Base-by-base conservation (phyloP, 129 eudicot species). In the Erigeron canadensis region DNA sequence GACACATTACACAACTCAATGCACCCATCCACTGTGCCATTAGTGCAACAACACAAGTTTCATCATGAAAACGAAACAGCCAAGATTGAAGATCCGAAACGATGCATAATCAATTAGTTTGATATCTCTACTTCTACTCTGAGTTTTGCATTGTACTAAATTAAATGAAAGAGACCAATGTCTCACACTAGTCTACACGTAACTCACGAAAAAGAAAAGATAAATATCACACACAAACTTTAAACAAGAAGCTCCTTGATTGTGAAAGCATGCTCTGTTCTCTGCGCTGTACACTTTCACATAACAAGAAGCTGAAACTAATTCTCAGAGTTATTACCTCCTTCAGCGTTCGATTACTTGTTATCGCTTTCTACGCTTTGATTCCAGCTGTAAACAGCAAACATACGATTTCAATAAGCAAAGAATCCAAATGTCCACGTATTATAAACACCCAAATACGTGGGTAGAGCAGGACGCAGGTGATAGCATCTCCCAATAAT, bases 351-450 rank as follows among this genome's bases (percentile, higher is more conserved):
- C 21, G 8, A 17, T 28, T 28, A 28, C 46, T 65, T 41, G 64
- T 64, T 75, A 75, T 41, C 72, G 70, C 81, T 69, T 77, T 69
- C 75, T 77, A 19, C 75, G 75, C 46, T 68, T 77, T 5, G 63
- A 15, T 64, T 77, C 75, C 75, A 61, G 28, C 75, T 77, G 61
- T 70, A 76, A 68, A 76, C 45, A 50, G 38, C 63, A 69, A 38
- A 60, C 47, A 47, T 44, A 19, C 10, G 8, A 9, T 45, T 40
- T 64, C 17, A 7, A 22, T 42, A 57, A 57, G 66, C 56, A 39
- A n/a, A 50, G 16, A 50, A 50, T 50, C 56, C 15, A 5, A 0
- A 23, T 2, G 17, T 6, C 7, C 5, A 63, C 3, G 17, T 8
- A 18, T 57, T 41, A 71, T 38, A 42, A 9, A 42, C 13, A 21